These are phyloP conservation scores for Lentinus tigrinus DNA, from an alignment of 768 basidiomycete genomes.

Conservation along the genomic window DNA sequence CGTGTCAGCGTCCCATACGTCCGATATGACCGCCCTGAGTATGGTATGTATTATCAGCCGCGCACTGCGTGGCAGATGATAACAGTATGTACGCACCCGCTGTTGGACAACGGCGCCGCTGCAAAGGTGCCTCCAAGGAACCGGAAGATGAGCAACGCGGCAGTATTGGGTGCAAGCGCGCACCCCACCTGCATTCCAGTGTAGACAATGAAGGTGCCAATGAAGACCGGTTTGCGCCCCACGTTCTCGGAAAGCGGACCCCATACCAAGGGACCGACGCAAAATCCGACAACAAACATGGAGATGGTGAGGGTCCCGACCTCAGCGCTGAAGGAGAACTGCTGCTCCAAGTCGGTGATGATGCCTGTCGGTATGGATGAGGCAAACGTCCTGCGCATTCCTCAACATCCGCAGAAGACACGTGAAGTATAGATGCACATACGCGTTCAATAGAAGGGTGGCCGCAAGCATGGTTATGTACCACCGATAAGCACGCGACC, in stretches of 20 bases:
- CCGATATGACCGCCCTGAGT: slow-evolving; percentile 27
- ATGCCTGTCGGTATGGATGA: slow-evolving; percentile 59
- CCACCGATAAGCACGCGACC: slow-evolving; percentile 24
- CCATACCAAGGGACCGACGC: slow-evolving; percentile 63
- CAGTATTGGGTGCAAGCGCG: slow-evolving; percentile 60
- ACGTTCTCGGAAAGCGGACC: slow-evolving; percentile 49
- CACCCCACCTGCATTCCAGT: slow-evolving; percentile 63
- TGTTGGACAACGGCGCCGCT: slow-evolving; percentile 65
- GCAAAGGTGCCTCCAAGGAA: slow-evolving; percentile 71
- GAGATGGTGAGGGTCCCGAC: slow-evolving; percentile 56
- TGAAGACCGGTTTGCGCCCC: slow-evolving; percentile 20
- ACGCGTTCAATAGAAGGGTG: slow-evolving; percentile 35
- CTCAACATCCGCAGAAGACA: slow-evolving; percentile 20
- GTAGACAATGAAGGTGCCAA: slow-evolving; percentile 51
- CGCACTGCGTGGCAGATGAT: neutral
- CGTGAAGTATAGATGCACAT: slow-evolving; percentile 20
- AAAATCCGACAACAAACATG: slow-evolving; percentile 64
- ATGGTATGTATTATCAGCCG: neutral
- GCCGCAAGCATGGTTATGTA: slow-evolving; percentile 26
- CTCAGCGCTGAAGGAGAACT: slow-evolving; percentile 51
- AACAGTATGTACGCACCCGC: slow-evolving; percentile 41
- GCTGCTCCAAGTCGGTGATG: slow-evolving; percentile 39
- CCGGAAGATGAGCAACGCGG: slow-evolving; percentile 61
- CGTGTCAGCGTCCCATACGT: slow-evolving; percentile 59
- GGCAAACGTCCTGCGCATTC: slow-evolving; percentile 51